Base-by-base conservation (phyloP, 1,284 basidiomycete species). In the Cryptococcus deneoformans region DNA sequence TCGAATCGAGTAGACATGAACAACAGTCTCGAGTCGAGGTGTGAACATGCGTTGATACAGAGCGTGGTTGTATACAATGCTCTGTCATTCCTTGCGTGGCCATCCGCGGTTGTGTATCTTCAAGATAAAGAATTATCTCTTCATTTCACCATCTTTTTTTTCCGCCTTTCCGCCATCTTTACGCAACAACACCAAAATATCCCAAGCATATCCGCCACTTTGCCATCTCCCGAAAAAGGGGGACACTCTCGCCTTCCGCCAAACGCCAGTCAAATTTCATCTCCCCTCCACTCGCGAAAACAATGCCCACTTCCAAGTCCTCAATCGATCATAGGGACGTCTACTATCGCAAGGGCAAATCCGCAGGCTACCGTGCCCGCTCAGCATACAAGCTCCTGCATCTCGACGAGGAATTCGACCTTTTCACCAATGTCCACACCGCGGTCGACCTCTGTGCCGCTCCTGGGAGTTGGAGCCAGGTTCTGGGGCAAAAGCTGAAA, bases 361-460 rank as follows among this genome's bases (percentile, higher is more conserved):
- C 71, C 38, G 57, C 66, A 71, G 80, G 80, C 5, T 84, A 83
- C 62, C 76, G 83, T 49, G 83, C 83, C 2, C 74, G 83, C 9
- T 84, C 82, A 11, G 83, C 83, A 0, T 84, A 81, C 73, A 84
- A 84, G 67, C 76, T 80, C 5, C 53, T 78, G 1, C 76, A 76
- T 56, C 65, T 77, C 49, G 81, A 83, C 49, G 82, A 84, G 62
- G 80, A 82, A 57, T 84, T 82, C 57, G 77, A 79, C 59, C 72
- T 83, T 11, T 80, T 82, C 54, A 68, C 70, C 1, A 72, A 73
- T 0, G 78, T 80, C 3, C 62, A 67, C 14, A 77, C 79, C 2
- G 81, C 81, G 0, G 81, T 83, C 6, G 83, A 84, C 59, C 76
- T 84, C 3, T 84, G 83, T 70, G 83, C 83, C 1, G 83, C 83